Base-by-base conservation (phyloP, 2,329 filamentous ascomycete species). In the Fusarium sp. region DNA sequence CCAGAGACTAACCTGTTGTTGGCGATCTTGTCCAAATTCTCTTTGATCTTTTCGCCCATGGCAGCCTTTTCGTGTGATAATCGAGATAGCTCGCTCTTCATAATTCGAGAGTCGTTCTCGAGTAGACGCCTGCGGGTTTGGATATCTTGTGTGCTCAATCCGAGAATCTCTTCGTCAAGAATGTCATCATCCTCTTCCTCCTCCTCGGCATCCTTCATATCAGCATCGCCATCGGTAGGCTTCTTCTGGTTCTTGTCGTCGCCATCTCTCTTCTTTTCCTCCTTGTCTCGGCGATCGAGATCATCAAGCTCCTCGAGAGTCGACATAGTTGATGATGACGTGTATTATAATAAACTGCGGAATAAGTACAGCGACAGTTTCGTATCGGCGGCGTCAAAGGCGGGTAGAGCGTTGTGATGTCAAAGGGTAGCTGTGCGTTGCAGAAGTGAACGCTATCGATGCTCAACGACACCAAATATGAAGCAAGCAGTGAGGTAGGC, bases 21-120 rank as follows among this genome's bases (percentile, higher is more conserved):
- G 72, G 96, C 94, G 76, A 99, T 99, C 88, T 99, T 99, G 73
- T 99, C 96, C 76, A 93, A 83, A 77, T 99, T 99, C 79, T 99
- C 96, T 86, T 97, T 98, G 81, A 99, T 98, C 85, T 97, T 98
- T 81, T 98, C 95, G 60, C 90, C 90, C 96, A 99, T 99, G 48
- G 93, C 90, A 49, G 91, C 89, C 83, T 97, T 97, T 83, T 99
- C 96, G 76, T 99, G 96, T 75, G 91, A 92, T 82, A 99, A 85
- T 73, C 96, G 91, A 78, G 97, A 94, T 75, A 89, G 94, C 81
- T 99, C 96, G 85, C 94, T 97, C 86, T 92, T 95, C 94, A 99
- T 98, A 82, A 99, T 98, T 75, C 96, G 88, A 76, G 96, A 92
- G 81, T 99, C 96, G 81, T 99, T 99, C 82, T 99, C 96, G 71